These are phyloP conservation scores for Solanum neorickii DNA, from an alignment of 257 asterid genomes.

Conservation along the genomic window DNA sequence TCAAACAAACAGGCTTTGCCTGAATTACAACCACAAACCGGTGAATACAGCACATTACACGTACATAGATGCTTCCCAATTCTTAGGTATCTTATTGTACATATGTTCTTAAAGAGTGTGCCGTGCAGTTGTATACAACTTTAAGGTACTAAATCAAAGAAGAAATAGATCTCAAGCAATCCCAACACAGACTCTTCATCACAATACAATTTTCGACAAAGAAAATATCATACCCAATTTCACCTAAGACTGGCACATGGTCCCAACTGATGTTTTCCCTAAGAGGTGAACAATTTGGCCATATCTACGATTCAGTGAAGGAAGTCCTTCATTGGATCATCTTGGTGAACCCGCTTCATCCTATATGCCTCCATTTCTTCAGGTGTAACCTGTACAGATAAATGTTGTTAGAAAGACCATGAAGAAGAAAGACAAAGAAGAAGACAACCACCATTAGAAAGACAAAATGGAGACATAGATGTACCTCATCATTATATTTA, in stretches of 20 bases:
- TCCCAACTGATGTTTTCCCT: neutral
- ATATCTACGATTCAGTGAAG: constrained; percentile 16
- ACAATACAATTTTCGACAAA: neutral
- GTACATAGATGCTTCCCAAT: neutral
- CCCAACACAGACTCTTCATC: neutral
- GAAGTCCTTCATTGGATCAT: constrained; percentile 73
- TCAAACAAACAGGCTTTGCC: neutral
- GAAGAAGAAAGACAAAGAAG: neutral
- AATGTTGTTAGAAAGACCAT: neutral
- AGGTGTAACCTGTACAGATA: constrained; percentile 35
- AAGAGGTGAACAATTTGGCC: neutral
- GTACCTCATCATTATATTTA: constrained; percentile 84
- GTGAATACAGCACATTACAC: neutral
- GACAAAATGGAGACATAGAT: neutral
- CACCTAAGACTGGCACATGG: neutral
- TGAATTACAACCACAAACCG: neutral
- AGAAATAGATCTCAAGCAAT: neutral
- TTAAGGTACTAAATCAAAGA: neutral
- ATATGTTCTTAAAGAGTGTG: neutral
- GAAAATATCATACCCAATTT: neutral
- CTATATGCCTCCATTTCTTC: constrained; percentile 73
- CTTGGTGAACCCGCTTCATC: constrained; percentile 59
- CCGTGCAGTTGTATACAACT: neutral
- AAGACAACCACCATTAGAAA: neutral
- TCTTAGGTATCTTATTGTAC: neutral